Evolutionary conservation across 192 early-diverging fungal genomes (phyloP).

Genomic region (Linnemannia elongata): DNA sequence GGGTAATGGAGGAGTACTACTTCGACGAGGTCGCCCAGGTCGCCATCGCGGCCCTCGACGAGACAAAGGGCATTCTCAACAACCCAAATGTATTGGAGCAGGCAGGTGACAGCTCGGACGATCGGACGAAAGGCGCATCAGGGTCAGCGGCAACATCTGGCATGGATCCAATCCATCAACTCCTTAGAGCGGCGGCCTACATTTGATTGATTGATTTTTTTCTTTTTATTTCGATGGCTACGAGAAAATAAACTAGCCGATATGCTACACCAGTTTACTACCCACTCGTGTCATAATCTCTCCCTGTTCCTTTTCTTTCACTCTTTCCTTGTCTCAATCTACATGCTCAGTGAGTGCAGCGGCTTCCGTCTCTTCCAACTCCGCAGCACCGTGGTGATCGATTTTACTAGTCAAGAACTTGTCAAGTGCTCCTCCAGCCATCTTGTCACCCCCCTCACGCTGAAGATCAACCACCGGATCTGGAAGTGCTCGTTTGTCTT

Average conservation of each 20-base stretch:
- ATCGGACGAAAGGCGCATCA: not conserved
- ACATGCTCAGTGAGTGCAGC: no score
- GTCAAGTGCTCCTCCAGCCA: conserved; percentile 10
- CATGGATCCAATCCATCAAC: not conserved
- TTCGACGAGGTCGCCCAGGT: no score
- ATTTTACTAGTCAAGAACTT: not conserved
- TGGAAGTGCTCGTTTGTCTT: not conserved
- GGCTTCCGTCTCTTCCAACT: conserved; percentile 23
- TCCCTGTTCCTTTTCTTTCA: not conserved
- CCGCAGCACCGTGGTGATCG: conserved; percentile 1
- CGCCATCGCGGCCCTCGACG: conserved; percentile 2
- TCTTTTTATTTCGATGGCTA: conserved; percentile 1
- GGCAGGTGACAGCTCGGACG: no score
- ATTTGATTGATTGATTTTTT: not conserved
- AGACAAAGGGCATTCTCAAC: not conserved
- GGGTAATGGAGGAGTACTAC: no score
- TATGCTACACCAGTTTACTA: conserved; percentile 2
- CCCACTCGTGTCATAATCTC: not conserved
- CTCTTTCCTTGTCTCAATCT: no score
- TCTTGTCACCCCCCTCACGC: conserved; percentile 16
- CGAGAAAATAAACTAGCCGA: not conserved
- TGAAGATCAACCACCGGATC: conserved; percentile 22
- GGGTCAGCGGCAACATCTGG: not conserved
- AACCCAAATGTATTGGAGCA: not conserved
- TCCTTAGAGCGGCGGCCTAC: not conserved